A percentile compares a stretch with the other conserved stretches of the same genome.
Conservation (phyloP, 2,329 filamentous ascomycete genomes). For the Xylariaceae sp. region DNA sequence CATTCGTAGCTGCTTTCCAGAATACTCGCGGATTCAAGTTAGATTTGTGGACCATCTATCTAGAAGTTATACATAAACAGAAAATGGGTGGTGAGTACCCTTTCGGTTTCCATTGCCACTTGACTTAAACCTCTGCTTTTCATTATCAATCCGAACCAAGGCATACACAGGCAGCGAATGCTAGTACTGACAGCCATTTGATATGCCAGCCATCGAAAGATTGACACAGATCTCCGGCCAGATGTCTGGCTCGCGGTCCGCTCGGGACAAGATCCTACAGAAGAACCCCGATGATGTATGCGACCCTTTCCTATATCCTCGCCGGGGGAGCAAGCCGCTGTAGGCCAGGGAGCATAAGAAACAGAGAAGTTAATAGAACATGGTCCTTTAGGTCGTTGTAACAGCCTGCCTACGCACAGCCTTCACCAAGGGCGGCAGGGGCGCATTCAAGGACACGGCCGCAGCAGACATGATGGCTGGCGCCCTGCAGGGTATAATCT, state of each 20-base stretch:
- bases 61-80: slow-evolving; percentile 10
- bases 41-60: background rate
- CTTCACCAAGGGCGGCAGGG: slow-evolving; percentile 89
- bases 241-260: slow-evolving; percentile 46
- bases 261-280: slow-evolving; percentile 55
- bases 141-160: background rate
- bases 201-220: slow-evolving; percentile 49
- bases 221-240: slow-evolving; percentile 59
- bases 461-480: slow-evolving; percentile 82
- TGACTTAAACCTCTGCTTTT: background rate
- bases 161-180: background rate
- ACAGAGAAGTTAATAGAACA: slow-evolving; percentile 7
- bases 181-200: slow-evolving; percentile 8
- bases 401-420: slow-evolving; percentile 88
- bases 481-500: slow-evolving; percentile 74
- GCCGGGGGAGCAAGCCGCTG: background rate
- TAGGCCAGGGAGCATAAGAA: background rate
- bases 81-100: slow-evolving; percentile 31
- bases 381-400: slow-evolving; percentile 64
- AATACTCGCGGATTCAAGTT: background rate
- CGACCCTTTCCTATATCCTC: background rate
- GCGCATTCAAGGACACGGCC: slow-evolving; percentile 90
- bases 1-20: background rate
- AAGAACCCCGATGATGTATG: slow-evolving; percentile 64
- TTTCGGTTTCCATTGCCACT: slow-evolving; percentile 2